Evolutionary conservation across 1,139 yeast species (phyloP).

Genomic region (Yamadazyma dendronema): DNA sequence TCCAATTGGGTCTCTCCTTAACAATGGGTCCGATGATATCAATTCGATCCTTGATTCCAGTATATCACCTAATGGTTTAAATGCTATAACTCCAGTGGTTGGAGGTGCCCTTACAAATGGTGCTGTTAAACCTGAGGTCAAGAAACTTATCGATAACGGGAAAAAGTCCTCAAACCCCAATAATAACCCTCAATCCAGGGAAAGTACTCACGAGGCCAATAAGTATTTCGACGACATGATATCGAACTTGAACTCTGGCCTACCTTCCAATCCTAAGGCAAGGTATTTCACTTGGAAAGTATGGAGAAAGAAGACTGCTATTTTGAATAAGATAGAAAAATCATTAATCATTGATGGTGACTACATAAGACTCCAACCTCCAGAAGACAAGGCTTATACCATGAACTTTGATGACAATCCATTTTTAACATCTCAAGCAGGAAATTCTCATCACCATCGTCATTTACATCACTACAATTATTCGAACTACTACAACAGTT

Average conservation of each 20-base stretch:
- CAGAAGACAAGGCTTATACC: slow-evolving; percentile 54
- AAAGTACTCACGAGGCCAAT: slow-evolving; percentile 10
- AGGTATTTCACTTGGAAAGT: slow-evolving; percentile 64
- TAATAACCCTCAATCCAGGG: not conserved
- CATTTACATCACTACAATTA: slow-evolving; percentile 43
- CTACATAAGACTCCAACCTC: slow-evolving; percentile 84
- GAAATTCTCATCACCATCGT: slow-evolving; percentile 20
- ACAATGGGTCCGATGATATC: slow-evolving; percentile 5
- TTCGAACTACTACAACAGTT: slow-evolving; percentile 52
- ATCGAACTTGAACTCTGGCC: slow-evolving; percentile 29
- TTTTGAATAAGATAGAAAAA: slow-evolving; percentile 78
- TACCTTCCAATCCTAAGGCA: slow-evolving; percentile 39
- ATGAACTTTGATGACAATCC: slow-evolving; percentile 45
- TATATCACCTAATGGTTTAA: slow-evolving; percentile 12
- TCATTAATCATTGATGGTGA: slow-evolving; percentile 90
- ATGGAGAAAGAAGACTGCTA: slow-evolving; percentile 85
- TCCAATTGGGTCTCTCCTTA: slow-evolving; percentile 9
- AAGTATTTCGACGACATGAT: slow-evolving; percentile 38
- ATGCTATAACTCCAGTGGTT: slow-evolving; percentile 9
- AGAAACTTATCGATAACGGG: not conserved
- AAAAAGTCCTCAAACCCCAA: not conserved
- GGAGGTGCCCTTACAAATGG: not conserved
- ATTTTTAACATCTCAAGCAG: slow-evolving; percentile 18
- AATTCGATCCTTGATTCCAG: slow-evolving; percentile 12
- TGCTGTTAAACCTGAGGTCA: not conserved